phyloP scores from a whole-genome alignment of 257 asterid genomes.

The Ballota nigra region DNA sequence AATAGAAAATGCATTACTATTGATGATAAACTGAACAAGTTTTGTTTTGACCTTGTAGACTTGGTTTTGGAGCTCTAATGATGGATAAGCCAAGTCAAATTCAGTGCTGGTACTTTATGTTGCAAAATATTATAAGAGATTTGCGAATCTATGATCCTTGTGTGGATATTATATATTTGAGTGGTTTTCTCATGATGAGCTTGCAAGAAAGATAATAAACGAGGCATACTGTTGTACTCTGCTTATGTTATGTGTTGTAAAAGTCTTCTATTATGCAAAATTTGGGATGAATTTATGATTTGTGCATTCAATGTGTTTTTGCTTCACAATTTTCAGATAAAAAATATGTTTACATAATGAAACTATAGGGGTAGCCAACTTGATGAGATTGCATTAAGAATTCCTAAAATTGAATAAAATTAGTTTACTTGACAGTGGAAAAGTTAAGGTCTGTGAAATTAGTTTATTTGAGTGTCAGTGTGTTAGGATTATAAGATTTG shows the following conservation, averaged over 20 bases:
- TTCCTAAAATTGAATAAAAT: no score
- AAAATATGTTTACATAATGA: neutral
- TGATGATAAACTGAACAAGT: slow-evolving; percentile 3
- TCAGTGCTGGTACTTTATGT: slow-evolving; percentile 6
- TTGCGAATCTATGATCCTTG: slow-evolving; percentile 11
- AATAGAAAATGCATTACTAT: slow-evolving; percentile 2
- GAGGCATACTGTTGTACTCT: slow-evolving; percentile 18
- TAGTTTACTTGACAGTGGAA: no score
- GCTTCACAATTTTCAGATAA: neutral
- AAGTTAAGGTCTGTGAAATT: no score
- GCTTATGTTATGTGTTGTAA: slow-evolving; percentile 30
- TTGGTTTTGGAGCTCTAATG: slow-evolving; percentile 87
- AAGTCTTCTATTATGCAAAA: slow-evolving; percentile 25
- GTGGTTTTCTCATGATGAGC: slow-evolving; percentile 24
- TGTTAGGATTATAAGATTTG: no score
- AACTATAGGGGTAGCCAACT: neutral
- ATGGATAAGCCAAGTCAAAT: slow-evolving; percentile 27
- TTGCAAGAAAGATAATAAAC: slow-evolving; percentile 30
- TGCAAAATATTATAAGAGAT: slow-evolving; percentile 19
- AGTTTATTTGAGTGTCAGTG: no score
- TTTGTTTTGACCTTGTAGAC: slow-evolving; percentile 51
- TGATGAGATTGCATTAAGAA: no score
- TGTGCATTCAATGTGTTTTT: slow-evolving; percentile 2
- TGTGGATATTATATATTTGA: slow-evolving; percentile 30
- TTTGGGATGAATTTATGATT: slow-evolving; percentile 2